phyloP scores from a whole-genome alignment of 768 basidiomycete genomes.

The Phylloporus scabripes region DNA sequence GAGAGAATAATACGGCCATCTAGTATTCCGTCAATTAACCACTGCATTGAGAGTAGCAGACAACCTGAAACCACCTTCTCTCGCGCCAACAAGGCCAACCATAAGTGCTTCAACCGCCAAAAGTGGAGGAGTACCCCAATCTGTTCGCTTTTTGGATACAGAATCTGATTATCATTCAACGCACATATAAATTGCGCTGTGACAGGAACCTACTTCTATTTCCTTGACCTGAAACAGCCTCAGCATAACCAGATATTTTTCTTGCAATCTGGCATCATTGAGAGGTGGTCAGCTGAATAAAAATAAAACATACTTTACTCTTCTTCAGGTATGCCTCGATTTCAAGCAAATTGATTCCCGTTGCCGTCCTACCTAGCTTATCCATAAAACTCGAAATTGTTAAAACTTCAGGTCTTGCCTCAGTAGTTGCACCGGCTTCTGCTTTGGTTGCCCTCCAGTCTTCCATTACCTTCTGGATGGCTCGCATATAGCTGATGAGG shows the following conservation, averaged over 20 bases:
- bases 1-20: constrained; percentile 75
- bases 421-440: constrained; percentile 8
- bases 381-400: constrained; percentile 61
- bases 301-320: constrained; percentile 70
- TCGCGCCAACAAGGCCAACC: constrained; percentile 67
- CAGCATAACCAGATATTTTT: constrained; percentile 83
- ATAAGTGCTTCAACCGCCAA: constrained; percentile 78
- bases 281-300: neutral
- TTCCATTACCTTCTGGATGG: constrained; percentile 53
- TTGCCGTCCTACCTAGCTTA: constrained; percentile 59
- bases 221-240: constrained; percentile 47
- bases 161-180: constrained; percentile 7
- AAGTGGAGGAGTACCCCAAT: constrained; percentile 63
- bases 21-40: constrained; percentile 25
- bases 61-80: constrained; percentile 47
- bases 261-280: constrained; percentile 48
- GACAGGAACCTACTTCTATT: constrained; percentile 19
- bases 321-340: constrained; percentile 73
- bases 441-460: constrained; percentile 41
- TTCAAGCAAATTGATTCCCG: constrained; percentile 78
- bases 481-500: constrained; percentile 65
- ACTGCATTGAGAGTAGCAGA: neutral
- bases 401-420: constrained; percentile 53
- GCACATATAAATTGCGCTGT: neutral
- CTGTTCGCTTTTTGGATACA: constrained; percentile 1